Conservation (phyloP, 257 asterid species). For the Capsicum pubescens region DNA sequence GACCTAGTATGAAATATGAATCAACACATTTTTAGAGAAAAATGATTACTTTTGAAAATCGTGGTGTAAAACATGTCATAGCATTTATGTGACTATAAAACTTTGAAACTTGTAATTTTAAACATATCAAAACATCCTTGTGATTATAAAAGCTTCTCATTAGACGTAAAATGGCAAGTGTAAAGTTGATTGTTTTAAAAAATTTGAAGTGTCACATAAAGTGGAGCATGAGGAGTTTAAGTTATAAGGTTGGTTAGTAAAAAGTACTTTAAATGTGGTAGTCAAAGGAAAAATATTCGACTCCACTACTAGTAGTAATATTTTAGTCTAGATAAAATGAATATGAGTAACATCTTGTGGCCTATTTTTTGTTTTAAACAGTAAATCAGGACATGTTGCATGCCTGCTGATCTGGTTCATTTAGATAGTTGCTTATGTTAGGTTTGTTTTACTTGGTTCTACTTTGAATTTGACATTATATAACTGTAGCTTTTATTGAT, state of each 20-base stretch:
- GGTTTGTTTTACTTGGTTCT: not conserved
- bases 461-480: slow-evolving; percentile 9
- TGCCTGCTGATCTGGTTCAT: not conserved
- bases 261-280: not conserved
- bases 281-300: not conserved
- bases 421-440: not conserved
- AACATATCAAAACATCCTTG: not conserved
- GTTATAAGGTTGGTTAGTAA: not conserved
- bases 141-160: not conserved
- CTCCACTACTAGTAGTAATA: not conserved
- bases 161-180: not conserved
- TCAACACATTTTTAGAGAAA: not conserved
- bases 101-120: not conserved
- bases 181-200: not conserved
- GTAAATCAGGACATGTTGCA: not conserved
- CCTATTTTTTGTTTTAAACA: slow-evolving; percentile 3
- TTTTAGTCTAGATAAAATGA: not conserved
- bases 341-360: not conserved
- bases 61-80: not conserved
- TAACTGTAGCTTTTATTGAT: slow-evolving; percentile 2
- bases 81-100: not conserved
- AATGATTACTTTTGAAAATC: not conserved
- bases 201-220: not conserved
- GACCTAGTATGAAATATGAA: not conserved
- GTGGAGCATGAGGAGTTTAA: not conserved